These are phyloP conservation scores for Aspergillus brasiliensis DNA, from an alignment of 2,329 filamentous ascomycete species.

Conservation along the genomic window DNA sequence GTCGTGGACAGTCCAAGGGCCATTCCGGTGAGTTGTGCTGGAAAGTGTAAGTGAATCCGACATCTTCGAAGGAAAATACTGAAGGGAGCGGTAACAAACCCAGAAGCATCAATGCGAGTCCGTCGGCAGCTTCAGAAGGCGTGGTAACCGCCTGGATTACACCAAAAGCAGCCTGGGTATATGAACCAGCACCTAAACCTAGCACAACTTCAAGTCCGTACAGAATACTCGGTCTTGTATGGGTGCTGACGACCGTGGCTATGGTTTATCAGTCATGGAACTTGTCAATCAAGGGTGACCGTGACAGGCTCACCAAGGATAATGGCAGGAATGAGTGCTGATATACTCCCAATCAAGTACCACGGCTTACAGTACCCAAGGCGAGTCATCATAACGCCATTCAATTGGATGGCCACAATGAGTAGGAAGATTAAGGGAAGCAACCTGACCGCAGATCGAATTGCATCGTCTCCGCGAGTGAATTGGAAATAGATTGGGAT, in stretches of 20 bases:
- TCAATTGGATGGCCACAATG: conserved; percentile 24
- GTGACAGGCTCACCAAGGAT: too few species aligned
- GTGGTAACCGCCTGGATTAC: conserved; percentile 9
- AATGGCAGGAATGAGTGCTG: conserved; percentile 17
- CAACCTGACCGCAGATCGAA: conserved; percentile 33
- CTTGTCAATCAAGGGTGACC: background rate
- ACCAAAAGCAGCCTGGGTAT: conserved; percentile 10
- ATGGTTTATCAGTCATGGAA: background rate
- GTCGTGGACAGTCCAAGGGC: conserved; percentile 16
- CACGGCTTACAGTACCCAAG: conserved; percentile 30
- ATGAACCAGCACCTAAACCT: conserved; percentile 37
- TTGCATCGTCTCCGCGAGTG: conserved; percentile 43
- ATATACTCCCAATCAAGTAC: conserved; percentile 28
- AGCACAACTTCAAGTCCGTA: conserved; percentile 42
- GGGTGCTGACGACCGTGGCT: conserved; percentile 1
- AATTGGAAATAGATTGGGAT: conserved; percentile 60
- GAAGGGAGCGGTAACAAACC: too few species aligned
- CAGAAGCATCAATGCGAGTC: conserved; percentile 12
- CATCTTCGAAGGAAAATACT: too few species aligned
- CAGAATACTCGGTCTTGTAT: conserved; percentile 21
- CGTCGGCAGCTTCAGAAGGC: background rate
- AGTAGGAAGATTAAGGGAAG: conserved; percentile 30
- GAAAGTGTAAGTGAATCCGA: background rate
- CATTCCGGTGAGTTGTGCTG: conserved; percentile 13
- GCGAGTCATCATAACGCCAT: conserved; percentile 26